These are phyloP conservation scores for Boletus semigastroideus DNA, from an alignment of 1,284 basidiomycete genomes.

Conservation along the genomic window DNA sequence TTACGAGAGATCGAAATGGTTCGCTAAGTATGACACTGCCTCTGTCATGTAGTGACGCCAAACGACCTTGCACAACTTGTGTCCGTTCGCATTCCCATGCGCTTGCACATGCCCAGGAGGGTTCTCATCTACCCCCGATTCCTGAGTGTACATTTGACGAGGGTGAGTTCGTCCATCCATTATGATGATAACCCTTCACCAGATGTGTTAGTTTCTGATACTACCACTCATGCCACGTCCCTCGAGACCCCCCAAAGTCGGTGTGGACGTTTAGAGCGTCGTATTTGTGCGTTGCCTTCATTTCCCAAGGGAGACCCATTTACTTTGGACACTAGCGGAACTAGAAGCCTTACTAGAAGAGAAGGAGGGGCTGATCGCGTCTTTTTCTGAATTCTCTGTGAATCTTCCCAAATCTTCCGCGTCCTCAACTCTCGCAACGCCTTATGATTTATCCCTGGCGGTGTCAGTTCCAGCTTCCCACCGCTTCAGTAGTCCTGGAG, in stretches of 20 bases:
- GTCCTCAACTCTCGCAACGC: not conserved
- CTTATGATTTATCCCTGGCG: not conserved
- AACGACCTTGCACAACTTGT: constrained; percentile 67
- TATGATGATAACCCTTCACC: not conserved
- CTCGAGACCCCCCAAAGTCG: constrained; percentile 53
- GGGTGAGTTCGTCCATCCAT: constrained; percentile 32
- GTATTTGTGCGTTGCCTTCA: constrained; percentile 55
- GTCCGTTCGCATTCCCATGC: constrained; percentile 62
- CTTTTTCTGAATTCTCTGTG: constrained; percentile 10
- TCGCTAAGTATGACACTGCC: constrained; percentile 3
- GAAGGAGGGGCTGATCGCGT: constrained; percentile 29
- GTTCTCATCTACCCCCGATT: constrained; percentile 46
- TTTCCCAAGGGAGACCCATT: not conserved
- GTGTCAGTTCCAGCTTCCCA: not conserved
- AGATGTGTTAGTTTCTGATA: constrained; percentile 9
- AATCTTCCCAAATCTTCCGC: constrained; percentile 2
- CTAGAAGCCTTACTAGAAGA: constrained; percentile 51
- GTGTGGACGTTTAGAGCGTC: constrained; percentile 60
- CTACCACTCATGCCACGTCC: constrained; percentile 18
- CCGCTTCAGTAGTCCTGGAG: not conserved
- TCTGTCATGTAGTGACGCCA: constrained; percentile 53
- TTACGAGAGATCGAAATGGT: constrained; percentile 5
- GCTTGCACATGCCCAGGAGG: constrained; percentile 54
- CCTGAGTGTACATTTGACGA: constrained; percentile 74
- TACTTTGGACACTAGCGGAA: constrained; percentile 46